Conservation (phyloP, 2,329 filamentous ascomycete genomes). For the Geosmithia putterillii region DNA sequence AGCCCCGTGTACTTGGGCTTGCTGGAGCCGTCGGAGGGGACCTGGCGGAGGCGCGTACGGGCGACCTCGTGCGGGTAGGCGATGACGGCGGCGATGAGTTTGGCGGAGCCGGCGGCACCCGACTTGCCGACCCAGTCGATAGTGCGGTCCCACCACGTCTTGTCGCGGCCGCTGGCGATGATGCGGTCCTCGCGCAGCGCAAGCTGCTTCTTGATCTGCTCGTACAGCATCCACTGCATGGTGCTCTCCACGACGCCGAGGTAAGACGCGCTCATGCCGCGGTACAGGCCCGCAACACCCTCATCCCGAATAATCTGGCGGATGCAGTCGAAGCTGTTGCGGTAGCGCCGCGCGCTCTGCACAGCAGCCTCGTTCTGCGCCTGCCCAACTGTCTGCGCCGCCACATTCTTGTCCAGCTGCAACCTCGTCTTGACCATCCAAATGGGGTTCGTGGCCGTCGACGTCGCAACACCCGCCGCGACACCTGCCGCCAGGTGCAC, state of each 20-base stretch:
- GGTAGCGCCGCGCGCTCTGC: conserved; percentile 55
- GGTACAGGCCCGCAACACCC: conserved; percentile 72
- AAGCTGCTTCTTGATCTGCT: conserved; percentile 75
- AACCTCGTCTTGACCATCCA: conserved; percentile 92
- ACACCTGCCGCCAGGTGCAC: conserved; percentile 71
- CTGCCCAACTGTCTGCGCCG: conserved; percentile 39
- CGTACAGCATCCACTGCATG: conserved; percentile 88
- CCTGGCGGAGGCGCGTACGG: conserved; percentile 73
- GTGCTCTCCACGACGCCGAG: conserved; percentile 84
- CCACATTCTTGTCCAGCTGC: conserved; percentile 80
- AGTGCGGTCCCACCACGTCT: conserved; percentile 59
- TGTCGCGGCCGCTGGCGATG: conserved; percentile 44
- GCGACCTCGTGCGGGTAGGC: conserved; percentile 93
- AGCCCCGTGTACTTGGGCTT: conserved; percentile 75
- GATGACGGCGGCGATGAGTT: conserved; percentile 70
- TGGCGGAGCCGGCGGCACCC: conserved; percentile 69
- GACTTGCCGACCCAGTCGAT: conserved; percentile 71
- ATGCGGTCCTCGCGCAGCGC: conserved; percentile 49
- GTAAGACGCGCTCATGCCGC: conserved; percentile 84
- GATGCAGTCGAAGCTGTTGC: conserved; percentile 80
- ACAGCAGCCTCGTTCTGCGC: too few relatives aligned
- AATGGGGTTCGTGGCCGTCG: conserved; percentile 88
- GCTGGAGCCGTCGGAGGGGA: conserved; percentile 60
- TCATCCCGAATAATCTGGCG: conserved; percentile 71
- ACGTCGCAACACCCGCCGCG: conserved; percentile 70